Evolutionary conservation across 345 rosid genomes (phyloP).

Genomic region (Xanthoceras sorbifolium): DNA sequence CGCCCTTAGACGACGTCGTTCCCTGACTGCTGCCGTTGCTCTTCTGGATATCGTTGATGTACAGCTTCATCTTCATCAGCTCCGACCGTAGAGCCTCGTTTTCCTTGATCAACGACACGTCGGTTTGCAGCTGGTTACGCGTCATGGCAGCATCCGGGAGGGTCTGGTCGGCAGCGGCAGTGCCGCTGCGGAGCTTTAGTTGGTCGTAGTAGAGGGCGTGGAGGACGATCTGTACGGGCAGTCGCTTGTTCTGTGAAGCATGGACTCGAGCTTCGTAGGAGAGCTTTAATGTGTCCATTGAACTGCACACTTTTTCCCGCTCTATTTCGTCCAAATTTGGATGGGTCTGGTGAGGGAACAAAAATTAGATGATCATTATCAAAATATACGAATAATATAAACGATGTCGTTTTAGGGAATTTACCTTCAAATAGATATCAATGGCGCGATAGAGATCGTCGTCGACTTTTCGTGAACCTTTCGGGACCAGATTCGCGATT

Average conservation of each 20-base stretch:
- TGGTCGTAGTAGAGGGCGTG: slow-evolving; percentile 90
- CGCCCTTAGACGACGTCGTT: slow-evolving; percentile 24
- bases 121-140: slow-evolving; percentile 63
- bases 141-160: slow-evolving; percentile 46
- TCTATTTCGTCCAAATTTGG: slow-evolving; percentile 90
- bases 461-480: slow-evolving; percentile 69
- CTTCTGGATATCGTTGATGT: slow-evolving; percentile 64
- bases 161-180: slow-evolving; percentile 37
- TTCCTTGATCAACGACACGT: slow-evolving; percentile 68
- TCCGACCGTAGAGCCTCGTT: slow-evolving; percentile 81
- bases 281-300: slow-evolving; percentile 83
- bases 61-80: slow-evolving; percentile 86
- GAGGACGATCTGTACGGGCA: slow-evolving; percentile 84
- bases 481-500: slow-evolving; percentile 70
- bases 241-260: slow-evolving; percentile 91
- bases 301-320: slow-evolving; percentile 85
- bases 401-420: neutral
- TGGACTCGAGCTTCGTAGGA: slow-evolving; percentile 94
- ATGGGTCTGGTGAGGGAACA: slow-evolving; percentile 45
- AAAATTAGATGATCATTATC: neutral
- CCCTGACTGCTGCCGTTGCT: slow-evolving; percentile 24
- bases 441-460: slow-evolving; percentile 90
- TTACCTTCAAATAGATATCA: slow-evolving; percentile 83
- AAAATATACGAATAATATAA: neutral
- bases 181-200: slow-evolving; percentile 71